Evolutionary conservation across 2,329 filamentous ascomycete genomes (phyloP), one percentile per base, ranked within the genome.

Genomic region (Acrocalymma vagum): DNA sequence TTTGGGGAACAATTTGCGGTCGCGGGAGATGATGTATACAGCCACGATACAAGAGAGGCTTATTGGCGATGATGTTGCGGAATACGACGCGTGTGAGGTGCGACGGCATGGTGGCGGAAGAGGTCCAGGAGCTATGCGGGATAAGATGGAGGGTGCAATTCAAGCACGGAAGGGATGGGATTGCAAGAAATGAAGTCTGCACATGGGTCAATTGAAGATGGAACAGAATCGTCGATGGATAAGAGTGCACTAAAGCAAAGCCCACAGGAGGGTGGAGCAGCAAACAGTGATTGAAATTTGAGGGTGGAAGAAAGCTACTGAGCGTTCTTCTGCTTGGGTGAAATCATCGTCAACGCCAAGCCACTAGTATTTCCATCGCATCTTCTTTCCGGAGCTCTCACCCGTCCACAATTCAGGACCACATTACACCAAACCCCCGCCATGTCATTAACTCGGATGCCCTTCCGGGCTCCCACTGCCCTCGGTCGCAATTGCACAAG

Each of bases 51-150:
- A 73, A 48, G 20, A 76, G 69, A 31, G 72, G 71, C 50, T 79
- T 72, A 62, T 78, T 76, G 62, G 77, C 75, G 44, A 82, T 69
- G 52, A 85, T 71, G 58, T 76, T 75, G 55, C 79, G 78, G 67
- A 82, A 82, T 54, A 84, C 79, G 67, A 76, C 72, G 65, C 81
- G 80, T 46, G 81, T 82, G 59, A 85, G 72, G 53, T 82, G 79
- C 50, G 82, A 82, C 40, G 78, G 77, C 82, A 84, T 84, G 43
- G 64, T 46, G 51, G 62, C 22, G 37, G 40, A 26, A 20, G 15
- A 39, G 48, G 38, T 43, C 9, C 15, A 31, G 42, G 28, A 37
- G 29, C 24, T 18, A 29, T 13, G 35, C 15, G 15, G 29, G 28
- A 25, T 38, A 29, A 45, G n/a, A 29, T 36, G 36, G 18, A n/a